Conservation (phyloP, 257 asterid genomes). For the Coffea eugenioides region DNA sequence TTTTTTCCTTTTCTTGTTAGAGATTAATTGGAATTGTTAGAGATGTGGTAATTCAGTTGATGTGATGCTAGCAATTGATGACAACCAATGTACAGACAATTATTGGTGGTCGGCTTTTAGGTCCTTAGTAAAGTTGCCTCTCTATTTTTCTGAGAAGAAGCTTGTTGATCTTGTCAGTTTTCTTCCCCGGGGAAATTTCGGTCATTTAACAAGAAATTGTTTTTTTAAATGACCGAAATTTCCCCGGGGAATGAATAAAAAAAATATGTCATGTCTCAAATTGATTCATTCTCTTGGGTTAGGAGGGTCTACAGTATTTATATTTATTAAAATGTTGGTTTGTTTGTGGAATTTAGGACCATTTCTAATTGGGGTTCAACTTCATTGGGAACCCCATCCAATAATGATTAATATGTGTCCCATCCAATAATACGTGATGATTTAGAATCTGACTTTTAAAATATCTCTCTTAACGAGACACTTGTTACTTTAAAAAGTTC, state of each 20-base stretch:
- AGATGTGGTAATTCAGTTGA: neutral
- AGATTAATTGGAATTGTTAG: too few species aligned
- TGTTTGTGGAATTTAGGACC: neutral
- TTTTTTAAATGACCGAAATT: neutral
- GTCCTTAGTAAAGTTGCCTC: conserved; percentile 32
- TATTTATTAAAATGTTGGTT: neutral
- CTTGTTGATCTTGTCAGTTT: conserved; percentile 1
- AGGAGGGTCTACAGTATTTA: neutral
- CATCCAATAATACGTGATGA: too few species aligned
- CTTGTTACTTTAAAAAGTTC: too few species aligned
- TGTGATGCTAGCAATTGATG: conserved; percentile 22
- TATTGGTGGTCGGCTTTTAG: conserved; percentile 46
- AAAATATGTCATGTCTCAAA: neutral
- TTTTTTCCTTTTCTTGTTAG: too few species aligned
- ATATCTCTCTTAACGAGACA: too few species aligned
- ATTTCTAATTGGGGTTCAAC: neutral
- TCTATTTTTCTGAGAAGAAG: conserved; percentile 50
- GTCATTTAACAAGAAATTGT: neutral
- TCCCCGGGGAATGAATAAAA: neutral
- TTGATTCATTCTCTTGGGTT: neutral
- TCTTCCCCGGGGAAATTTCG: neutral
- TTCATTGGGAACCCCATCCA: neutral
- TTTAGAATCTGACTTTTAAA: too few species aligned
- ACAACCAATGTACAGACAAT: conserved; percentile 49
- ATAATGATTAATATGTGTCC: too few species aligned